Evolutionary conservation across 225 moss, liverwort and hornwort genomes (phyloP), one percentile per base, ranked within the genome.

Genomic region (Climacium dendroides): DNA sequence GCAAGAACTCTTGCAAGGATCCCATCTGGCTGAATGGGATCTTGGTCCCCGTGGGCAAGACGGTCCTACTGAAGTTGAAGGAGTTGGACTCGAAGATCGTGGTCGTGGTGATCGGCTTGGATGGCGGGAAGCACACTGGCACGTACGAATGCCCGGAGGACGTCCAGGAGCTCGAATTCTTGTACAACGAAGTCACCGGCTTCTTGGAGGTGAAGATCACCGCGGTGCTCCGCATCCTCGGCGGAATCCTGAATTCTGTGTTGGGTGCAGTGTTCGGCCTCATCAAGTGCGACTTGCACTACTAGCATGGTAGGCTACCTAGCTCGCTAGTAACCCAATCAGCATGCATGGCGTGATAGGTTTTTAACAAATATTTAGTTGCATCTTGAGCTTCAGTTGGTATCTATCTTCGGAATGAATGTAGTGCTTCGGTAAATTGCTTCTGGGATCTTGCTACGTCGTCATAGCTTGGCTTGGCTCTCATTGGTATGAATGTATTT

Each of bases 81-180:
- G 8, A 2, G 0, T 2, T 15, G 80, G 4, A 7, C 1, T 5
- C 62, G 13, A 1, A 22, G 3, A 11, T 80, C 23, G 34, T 15
- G 23, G 11, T 16, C 12, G 12, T 12, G 24, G 47, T 48, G 32
- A 19, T 22, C 23, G 63, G 2, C 35, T 7, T 0, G 34, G 6
- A 63, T 2, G 34, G 47, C 16, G 3, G 0, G 11, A 24, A 62
- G 63, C 81, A 81, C 35, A 47, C 9, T 3, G 81, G 15, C 10
- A 22, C 30, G 7, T 81, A 81, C 48, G 5, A 81, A 47, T 81
- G 81, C 11, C 62, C 47, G 3, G 1, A 48, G 63, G 45, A 48
- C 5, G 81, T 48, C 32, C 15, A 2, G 34, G 35, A 1, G 34
- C 63, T 81, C 23, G 34, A 43, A 19, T 45, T 81, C 20, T 7